Percentiles rank a stretch among this genome's conserved stretches.
These are phyloP conservation scores for Aspergillus awamori DNA, from an alignment of 2,329 filamentous ascomycete species.

Conservation along the genomic window DNA sequence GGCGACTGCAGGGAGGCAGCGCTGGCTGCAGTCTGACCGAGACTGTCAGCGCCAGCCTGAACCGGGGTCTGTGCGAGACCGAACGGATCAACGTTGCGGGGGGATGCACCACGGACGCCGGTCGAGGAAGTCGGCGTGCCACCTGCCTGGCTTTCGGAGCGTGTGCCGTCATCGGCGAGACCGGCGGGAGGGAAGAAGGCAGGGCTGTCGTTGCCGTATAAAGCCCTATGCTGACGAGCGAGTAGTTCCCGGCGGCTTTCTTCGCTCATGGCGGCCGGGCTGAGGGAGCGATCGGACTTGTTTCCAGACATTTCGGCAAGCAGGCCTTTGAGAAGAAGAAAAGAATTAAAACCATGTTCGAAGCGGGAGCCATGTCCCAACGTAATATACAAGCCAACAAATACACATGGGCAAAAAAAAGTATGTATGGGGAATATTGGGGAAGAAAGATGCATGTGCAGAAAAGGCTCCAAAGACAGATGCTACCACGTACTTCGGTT, in stretches of 20 bases:
- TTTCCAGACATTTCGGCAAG: constrained; percentile 68
- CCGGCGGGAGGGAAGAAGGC: constrained; percentile 68
- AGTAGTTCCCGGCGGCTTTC: constrained; percentile 95
- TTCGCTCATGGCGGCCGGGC: constrained; percentile 85
- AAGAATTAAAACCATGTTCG: constrained; percentile 47
- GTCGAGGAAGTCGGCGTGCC: constrained; percentile 62
- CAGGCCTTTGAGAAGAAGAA: constrained; percentile 56
- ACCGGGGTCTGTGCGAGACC: constrained; percentile 53
- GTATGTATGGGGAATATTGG: constrained; percentile 41
- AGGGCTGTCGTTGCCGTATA: constrained; percentile 77
- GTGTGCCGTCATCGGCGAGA: constrained; percentile 70
- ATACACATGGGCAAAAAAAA: constrained; percentile 44
- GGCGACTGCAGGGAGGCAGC: constrained; percentile 54
- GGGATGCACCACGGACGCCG: constrained; percentile 72
- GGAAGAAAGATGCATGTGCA: constrained; percentile 29
- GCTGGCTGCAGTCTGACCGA: constrained; percentile 49
- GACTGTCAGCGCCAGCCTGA: constrained; percentile 54
- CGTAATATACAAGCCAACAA: constrained; percentile 49
- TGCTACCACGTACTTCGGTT: constrained; percentile 79
- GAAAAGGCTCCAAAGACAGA: constrained; percentile 34
- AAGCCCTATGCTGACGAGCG: constrained; percentile 88
- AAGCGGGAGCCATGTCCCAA: constrained; percentile 34
- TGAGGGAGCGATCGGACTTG: constrained; percentile 86
- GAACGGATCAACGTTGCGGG: constrained; percentile 75
- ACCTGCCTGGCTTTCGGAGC: constrained; percentile 67